Base-by-base conservation (phyloP, 805 yeast genomes). In the Yarrowia deformans region DNA sequence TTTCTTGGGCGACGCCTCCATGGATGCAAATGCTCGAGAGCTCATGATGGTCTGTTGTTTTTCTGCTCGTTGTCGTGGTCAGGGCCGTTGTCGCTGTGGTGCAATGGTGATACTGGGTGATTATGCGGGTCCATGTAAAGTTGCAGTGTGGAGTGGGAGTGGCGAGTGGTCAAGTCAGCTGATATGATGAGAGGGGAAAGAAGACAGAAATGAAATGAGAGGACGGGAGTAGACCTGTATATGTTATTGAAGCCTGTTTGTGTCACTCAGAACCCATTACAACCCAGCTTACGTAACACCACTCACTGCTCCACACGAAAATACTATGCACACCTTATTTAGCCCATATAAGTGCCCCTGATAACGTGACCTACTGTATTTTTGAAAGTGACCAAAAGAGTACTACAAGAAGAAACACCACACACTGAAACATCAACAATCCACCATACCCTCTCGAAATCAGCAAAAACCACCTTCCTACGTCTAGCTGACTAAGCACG, bases 1-100 rank as follows among this genome's bases (percentile, higher is more conserved):
- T 43, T 77, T 69, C 67, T 74, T 74, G 18, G 75, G 61, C 60
- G 66, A 60, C 66, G 66, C 50, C 52, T 60, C 66, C 66, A 60
- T 60, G 42, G 52, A 60, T 60, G 66, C 66, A 60, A 60, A 60
- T 60, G 66, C 66, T 60, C 66, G 50, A 3, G 66, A 60, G 66
- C 66, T 60, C 66, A 60, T 60, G 9, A 8, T 56, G 4, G 42
- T 23, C 48, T 56, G 48, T 13, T 56, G 48, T 13, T 39, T 48
- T n/a, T 48, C 29, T 14, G 12, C 40, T 13, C 13, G 34, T 23
- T 23, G 29, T 23, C 29, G 29, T 23, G 34, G 32, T 29, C 14
- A 46, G 16, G 29, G 29, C 29, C 29, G 29, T 23, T 23, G 29
- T 23, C 29, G 29, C 29, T 23, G 29, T 23, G 29, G 29, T 23